A percentile compares a stretch with the other conserved stretches of the same genome.
These are phyloP conservation scores for Ascochyta pisi DNA, from an alignment of 2,329 filamentous ascomycete genomes.

Conservation along the genomic window DNA sequence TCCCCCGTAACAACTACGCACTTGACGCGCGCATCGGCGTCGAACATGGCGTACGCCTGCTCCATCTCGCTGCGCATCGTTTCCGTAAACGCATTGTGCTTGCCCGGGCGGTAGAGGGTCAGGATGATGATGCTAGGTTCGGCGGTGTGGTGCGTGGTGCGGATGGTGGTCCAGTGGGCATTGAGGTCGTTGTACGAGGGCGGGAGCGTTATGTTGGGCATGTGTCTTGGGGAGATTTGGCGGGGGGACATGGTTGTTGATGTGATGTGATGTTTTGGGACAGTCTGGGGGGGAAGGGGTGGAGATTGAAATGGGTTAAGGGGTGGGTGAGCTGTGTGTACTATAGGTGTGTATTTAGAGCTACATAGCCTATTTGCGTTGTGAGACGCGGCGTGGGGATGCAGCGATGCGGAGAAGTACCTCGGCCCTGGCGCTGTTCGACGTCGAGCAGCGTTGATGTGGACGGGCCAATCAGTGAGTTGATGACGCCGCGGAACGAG, in stretches of 20 bases:
- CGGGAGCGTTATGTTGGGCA: slow-evolving; percentile 41
- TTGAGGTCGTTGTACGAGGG: slow-evolving; percentile 50
- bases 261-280: too few relatives aligned
- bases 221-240: slow-evolving; percentile 25
- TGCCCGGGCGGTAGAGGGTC: slow-evolving; percentile 68
- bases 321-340: not conserved
- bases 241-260: slow-evolving; percentile 16
- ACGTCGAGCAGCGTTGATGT: slow-evolving; percentile 1
- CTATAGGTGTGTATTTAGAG: not conserved
- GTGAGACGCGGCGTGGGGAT: not conserved
- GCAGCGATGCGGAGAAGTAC: slow-evolving; percentile 14
- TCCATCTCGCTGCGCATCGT: slow-evolving; percentile 69
- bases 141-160: slow-evolving; percentile 49
- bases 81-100: slow-evolving; percentile 73
- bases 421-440: slow-evolving; percentile 10
- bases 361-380: slow-evolving; percentile 14
- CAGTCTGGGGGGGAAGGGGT: not conserved
- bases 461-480: slow-evolving; percentile 2
- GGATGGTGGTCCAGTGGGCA: slow-evolving; percentile 45
- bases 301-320: not conserved
- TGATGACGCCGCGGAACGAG: slow-evolving; percentile 9
- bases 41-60: slow-evolving; percentile 59
- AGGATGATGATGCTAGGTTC: slow-evolving; percentile 66
- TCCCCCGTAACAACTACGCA: slow-evolving; percentile 62
- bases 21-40: slow-evolving; percentile 62